Conservation (phyloP, 108 stramenopile species). For the Stephanodiscus minutulus region DNA sequence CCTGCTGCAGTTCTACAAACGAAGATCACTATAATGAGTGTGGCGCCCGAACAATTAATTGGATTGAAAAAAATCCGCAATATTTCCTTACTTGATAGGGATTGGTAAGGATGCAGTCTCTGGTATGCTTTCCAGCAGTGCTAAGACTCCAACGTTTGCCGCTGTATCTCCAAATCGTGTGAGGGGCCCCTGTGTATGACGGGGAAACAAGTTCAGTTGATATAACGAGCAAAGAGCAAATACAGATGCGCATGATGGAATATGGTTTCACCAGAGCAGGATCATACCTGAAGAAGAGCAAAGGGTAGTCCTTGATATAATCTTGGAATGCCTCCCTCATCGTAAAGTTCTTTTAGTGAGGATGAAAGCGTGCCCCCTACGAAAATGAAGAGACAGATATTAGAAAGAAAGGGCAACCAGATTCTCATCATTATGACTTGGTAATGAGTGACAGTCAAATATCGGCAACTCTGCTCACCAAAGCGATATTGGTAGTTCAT, state of each 20-base stretch:
- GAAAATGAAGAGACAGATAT: background rate
- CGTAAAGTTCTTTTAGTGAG: constrained; percentile 77
- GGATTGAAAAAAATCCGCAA: background rate
- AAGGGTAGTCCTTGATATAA: constrained; percentile 92
- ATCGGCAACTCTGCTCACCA: constrained; percentile 18
- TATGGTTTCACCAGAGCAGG: background rate
- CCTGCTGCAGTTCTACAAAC: constrained; percentile 61
- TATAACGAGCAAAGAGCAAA: background rate
- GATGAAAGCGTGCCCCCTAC: constrained; percentile 56
- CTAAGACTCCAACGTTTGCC: constrained; percentile 93
- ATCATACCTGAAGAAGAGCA: constrained; percentile 79
- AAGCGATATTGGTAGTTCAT: constrained; percentile 91
- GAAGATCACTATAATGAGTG: background rate
- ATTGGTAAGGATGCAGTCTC: constrained; percentile 67
- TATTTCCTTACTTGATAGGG: constrained; percentile 50
- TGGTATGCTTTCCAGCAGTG: constrained; percentile 70
- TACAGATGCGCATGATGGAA: background rate
- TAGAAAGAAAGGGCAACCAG: background rate
- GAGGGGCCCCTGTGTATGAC: constrained; percentile 67
- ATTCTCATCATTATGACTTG: background rate
- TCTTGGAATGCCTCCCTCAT: constrained; percentile 88
- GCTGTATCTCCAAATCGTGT: constrained; percentile 96
- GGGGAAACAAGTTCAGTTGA: background rate
- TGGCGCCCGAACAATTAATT: background rate
- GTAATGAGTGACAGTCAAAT: background rate